Evolutionary conservation across 805 yeast genomes (phyloP).

Genomic region (Candida sphagnicola): DNA sequence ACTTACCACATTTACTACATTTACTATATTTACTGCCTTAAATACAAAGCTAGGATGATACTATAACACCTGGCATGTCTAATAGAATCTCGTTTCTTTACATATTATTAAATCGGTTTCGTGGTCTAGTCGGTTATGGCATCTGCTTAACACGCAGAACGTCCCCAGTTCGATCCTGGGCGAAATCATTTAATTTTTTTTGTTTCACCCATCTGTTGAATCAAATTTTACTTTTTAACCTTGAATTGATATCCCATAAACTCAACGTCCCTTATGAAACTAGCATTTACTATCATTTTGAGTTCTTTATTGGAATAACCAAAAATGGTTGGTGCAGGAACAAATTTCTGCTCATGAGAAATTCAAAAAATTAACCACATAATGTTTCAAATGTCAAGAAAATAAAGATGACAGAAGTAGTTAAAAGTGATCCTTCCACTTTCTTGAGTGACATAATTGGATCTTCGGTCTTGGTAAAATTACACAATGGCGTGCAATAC

Average conservation of each 20-base stretch:
- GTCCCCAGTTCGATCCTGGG: constrained; percentile 99
- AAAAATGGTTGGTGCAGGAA: background rate
- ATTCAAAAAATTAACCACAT: background rate
- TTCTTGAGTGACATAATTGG: constrained; percentile 81
- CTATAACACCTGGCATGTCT: too few relatives aligned
- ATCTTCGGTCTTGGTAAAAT: constrained; percentile 72
- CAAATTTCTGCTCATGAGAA: background rate
- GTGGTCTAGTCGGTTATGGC: constrained; percentile 99
- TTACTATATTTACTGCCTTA: too few relatives aligned
- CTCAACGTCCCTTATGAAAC: background rate
- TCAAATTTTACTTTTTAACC: background rate
- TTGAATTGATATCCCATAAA: background rate
- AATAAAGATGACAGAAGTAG: constrained; percentile 10
- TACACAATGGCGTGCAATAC: constrained; percentile 84
- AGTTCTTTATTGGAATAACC: background rate
- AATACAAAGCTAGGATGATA: too few relatives aligned
- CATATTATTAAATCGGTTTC: constrained; percentile 6
- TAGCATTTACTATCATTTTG: background rate
- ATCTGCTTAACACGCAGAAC: constrained; percentile 99
- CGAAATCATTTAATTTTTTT: constrained; percentile 61
- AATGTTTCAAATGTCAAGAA: background rate
- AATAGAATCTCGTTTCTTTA: too few relatives aligned
- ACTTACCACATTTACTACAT: too few relatives aligned
- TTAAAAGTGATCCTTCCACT: constrained; percentile 62
- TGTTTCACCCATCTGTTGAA: background rate